Evolutionary conservation across 75 land plant species (phyloP).

Genomic region (Picea sitchensis): DNA sequence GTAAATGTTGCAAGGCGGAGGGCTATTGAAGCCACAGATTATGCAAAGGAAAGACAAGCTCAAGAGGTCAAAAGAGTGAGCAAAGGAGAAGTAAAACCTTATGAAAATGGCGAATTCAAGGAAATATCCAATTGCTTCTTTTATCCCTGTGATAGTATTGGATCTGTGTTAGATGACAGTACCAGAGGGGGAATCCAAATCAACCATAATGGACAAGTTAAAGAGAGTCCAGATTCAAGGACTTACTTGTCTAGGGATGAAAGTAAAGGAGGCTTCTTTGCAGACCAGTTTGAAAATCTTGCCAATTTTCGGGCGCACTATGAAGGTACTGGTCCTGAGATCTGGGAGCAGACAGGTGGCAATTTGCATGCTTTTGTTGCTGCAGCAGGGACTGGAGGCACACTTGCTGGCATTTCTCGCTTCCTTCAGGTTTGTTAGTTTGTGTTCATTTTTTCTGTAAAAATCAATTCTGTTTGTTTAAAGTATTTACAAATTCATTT

Average conservation of each 20-base stretch:
- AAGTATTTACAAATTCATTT: background rate
- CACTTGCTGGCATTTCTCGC: slow-evolving; percentile 86
- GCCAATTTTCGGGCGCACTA: slow-evolving; percentile 92
- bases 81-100: slow-evolving; percentile 4
- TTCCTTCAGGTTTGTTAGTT: slow-evolving; percentile 65
- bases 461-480: background rate
- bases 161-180: background rate
- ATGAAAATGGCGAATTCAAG: background rate
- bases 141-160: background rate
- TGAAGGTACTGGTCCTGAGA: slow-evolving; percentile 97
- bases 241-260: background rate
- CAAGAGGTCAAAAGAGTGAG: background rate
- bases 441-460: background rate
- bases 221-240: background rate
- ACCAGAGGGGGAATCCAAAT: no score
- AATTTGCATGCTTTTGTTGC: slow-evolving; percentile 87
- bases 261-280: slow-evolving; percentile 87
- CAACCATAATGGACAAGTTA: background rate
- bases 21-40: slow-evolving; percentile 68
- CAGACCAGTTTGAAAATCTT: slow-evolving; percentile 98
- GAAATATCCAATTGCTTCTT: background rate
- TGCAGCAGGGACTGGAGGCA: slow-evolving; percentile 99
- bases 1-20: slow-evolving; percentile 95
- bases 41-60: slow-evolving; percentile 19
- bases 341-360: slow-evolving; percentile 93